These are phyloP conservation scores for Dendrocalamus sinicus DNA, from an alignment of 176 grass and related monocot species.

Conservation along the genomic window DNA sequence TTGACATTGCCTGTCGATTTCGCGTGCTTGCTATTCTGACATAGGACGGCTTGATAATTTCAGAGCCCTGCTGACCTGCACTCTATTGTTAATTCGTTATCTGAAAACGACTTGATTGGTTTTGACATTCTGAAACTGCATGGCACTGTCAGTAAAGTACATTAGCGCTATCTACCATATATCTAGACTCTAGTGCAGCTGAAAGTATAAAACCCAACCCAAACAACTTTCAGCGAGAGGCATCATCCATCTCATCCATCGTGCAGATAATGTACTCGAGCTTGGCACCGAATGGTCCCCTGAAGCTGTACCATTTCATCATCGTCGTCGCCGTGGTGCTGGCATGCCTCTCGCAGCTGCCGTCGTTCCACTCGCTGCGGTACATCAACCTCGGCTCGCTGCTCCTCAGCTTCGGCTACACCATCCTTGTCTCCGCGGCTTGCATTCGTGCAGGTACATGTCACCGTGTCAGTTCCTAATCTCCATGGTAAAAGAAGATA, in stretches of 20 bases:
- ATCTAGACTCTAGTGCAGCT: neutral
- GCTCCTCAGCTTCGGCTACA: constrained; percentile 70
- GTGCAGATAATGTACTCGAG: constrained; percentile 82
- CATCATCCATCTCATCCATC: neutral
- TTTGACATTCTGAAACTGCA: neutral
- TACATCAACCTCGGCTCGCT: constrained; percentile 87
- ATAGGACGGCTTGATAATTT: neutral
- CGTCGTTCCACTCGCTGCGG: constrained; percentile 89
- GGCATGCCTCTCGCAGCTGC: constrained; percentile 73
- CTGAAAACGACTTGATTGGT: neutral
- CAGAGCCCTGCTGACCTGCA: neutral
- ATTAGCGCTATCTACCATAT: no score
- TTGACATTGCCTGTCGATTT: no score
- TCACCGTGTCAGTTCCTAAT: neutral
- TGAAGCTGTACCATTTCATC: constrained; percentile 90
- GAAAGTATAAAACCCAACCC: neutral
- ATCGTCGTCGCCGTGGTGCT: constrained; percentile 62
- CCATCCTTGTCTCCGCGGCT: constrained; percentile 56
- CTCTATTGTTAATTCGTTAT: neutral
- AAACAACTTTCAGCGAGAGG: neutral
- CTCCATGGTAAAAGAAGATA: no score
- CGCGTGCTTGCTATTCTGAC: neutral
- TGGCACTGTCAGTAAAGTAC: neutral
- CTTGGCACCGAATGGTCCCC: constrained; percentile 54
- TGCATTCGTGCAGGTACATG: constrained; percentile 69